Conservation (phyloP, 352 stramenopile species). For the Phytopythium boreale region DNA sequence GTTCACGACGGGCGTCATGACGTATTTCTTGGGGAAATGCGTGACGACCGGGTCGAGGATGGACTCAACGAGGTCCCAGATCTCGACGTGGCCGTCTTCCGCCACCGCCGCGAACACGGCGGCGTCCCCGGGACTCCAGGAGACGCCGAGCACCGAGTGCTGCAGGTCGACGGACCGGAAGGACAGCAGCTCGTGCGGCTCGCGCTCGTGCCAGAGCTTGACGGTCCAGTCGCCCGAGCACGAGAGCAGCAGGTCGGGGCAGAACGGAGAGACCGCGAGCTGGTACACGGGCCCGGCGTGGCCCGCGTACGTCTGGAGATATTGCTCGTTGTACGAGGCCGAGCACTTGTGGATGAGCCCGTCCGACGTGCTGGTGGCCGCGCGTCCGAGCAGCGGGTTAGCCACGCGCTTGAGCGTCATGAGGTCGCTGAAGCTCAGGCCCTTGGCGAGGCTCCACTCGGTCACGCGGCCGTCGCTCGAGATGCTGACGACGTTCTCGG, state of each 20-base stretch:
- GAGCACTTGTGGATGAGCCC: slow-evolving; percentile 91
- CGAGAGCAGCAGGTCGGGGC: slow-evolving; percentile 79
- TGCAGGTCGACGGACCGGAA: slow-evolving; percentile 77
- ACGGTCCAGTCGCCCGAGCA: slow-evolving; percentile 90
- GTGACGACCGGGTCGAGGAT: slow-evolving; percentile 83
- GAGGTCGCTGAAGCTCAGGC: slow-evolving; percentile 81
- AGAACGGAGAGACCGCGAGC: slow-evolving; percentile 87
- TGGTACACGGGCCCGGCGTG: slow-evolving; percentile 90
- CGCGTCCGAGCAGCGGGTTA: slow-evolving; percentile 57
- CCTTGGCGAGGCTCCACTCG: slow-evolving; percentile 94
- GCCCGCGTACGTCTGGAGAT: slow-evolving; percentile 88
- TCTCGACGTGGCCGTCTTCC: slow-evolving; percentile 89
- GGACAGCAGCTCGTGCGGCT: slow-evolving; percentile 53
- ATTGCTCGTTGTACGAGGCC: slow-evolving; percentile 93
- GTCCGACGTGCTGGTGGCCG: background rate
- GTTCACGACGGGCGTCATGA: slow-evolving; percentile 7
- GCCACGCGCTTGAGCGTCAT: slow-evolving; percentile 90
- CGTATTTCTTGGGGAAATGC: slow-evolving; percentile 65
- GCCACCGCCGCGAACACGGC: slow-evolving; percentile 85
- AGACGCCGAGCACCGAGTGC: slow-evolving; percentile 79
- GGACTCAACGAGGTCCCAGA: slow-evolving; percentile 88
- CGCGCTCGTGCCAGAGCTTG: slow-evolving; percentile 78
- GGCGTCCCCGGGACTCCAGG: slow-evolving; percentile 81
- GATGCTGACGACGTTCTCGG: slow-evolving; percentile 89
- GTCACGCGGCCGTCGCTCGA: slow-evolving; percentile 89